Conservation (phyloP, 106 monocot species). For the Allium fistulosum region DNA sequence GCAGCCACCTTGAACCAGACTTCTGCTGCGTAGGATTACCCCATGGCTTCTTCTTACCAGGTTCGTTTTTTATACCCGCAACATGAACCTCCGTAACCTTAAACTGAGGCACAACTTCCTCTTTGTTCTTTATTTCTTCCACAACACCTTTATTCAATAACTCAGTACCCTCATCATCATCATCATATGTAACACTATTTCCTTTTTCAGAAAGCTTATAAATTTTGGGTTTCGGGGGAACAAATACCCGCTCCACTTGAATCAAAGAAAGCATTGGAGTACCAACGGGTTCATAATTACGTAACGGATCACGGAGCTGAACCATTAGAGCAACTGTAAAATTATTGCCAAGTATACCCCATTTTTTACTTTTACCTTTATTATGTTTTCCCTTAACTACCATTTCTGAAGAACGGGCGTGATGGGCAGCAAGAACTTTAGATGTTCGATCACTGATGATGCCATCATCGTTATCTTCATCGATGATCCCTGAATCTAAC, state of each 20-base stretch:
- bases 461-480: slow-evolving; percentile 43
- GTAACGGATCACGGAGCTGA: slow-evolving; percentile 90
- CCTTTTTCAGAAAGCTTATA: slow-evolving; percentile 56
- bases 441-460: slow-evolving; percentile 74
- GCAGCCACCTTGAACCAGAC: slow-evolving; percentile 90
- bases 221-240: slow-evolving; percentile 84
- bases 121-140: slow-evolving; percentile 32
- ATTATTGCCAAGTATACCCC: slow-evolving; percentile 89
- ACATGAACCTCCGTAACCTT: slow-evolving; percentile 91
- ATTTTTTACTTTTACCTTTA: slow-evolving; percentile 59
- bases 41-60: slow-evolving; percentile 66
- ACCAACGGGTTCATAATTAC: slow-evolving; percentile 93
- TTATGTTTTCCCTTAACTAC: slow-evolving; percentile 40
- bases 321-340: slow-evolving; percentile 98
- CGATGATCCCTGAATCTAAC: slow-evolving; percentile 79
- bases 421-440: slow-evolving; percentile 95
- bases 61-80: slow-evolving; percentile 78
- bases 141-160: slow-evolving; percentile 16
- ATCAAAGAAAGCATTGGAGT: slow-evolving; percentile 91
- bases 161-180: slow-evolving; percentile 25
- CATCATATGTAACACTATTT: slow-evolving; percentile 33
- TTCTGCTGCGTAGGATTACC: slow-evolving; percentile 53
- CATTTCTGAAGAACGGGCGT: slow-evolving; percentile 70
- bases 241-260: slow-evolving; percentile 89
- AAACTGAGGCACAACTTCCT: slow-evolving; percentile 52